A percentile compares a stretch with the other conserved stretches of the same genome.
These are phyloP conservation scores for Sarocladium brachiariae DNA, from an alignment of 2,329 filamentous ascomycete species.

Conservation along the genomic window DNA sequence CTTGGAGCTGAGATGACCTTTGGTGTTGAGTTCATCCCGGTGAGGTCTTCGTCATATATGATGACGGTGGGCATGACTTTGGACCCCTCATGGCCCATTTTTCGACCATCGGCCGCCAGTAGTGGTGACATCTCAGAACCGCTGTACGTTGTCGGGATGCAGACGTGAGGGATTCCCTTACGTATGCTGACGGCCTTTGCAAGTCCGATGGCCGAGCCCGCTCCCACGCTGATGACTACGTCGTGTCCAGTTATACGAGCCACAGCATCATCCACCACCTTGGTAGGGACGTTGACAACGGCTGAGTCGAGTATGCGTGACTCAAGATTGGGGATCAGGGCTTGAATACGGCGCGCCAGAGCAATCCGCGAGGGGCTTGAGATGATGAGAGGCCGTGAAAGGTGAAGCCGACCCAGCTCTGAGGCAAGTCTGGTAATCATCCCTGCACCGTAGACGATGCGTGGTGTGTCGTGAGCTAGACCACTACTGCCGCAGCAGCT, in stretches of 20 bases:
- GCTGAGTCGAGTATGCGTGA: constrained; percentile 27
- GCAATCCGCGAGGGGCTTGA: constrained; percentile 30
- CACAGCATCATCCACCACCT: constrained; percentile 22
- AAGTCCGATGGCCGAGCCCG: constrained; percentile 54
- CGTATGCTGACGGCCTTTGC: constrained; percentile 47
- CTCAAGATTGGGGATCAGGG: constrained; percentile 26
- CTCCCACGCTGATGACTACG: constrained; percentile 54
- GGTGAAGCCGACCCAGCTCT: constrained; percentile 25
- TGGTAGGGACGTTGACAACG: constrained; percentile 21
- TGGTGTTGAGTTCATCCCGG: constrained; percentile 17
- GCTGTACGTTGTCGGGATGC: constrained; percentile 53
- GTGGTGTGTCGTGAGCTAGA: constrained; percentile 18
- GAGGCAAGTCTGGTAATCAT: constrained; percentile 24
- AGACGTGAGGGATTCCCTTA: constrained; percentile 49
- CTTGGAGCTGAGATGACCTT: constrained; percentile 23
- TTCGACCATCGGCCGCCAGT: constrained; percentile 13
- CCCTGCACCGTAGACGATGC: constrained; percentile 28
- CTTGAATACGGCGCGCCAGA: constrained; percentile 26
- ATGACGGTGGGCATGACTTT: constrained; percentile 23
- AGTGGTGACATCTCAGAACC: constrained; percentile 54
- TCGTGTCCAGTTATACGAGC: constrained; percentile 36
- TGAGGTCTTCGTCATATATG: constrained; percentile 32
- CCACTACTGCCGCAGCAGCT: neutral
- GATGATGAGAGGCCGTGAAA: constrained; percentile 29
- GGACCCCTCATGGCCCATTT: constrained; percentile 13